These are phyloP conservation scores for Dactylellina haptotyla DNA, from an alignment of 2,329 filamentous ascomycete genomes.

Conservation along the genomic window DNA sequence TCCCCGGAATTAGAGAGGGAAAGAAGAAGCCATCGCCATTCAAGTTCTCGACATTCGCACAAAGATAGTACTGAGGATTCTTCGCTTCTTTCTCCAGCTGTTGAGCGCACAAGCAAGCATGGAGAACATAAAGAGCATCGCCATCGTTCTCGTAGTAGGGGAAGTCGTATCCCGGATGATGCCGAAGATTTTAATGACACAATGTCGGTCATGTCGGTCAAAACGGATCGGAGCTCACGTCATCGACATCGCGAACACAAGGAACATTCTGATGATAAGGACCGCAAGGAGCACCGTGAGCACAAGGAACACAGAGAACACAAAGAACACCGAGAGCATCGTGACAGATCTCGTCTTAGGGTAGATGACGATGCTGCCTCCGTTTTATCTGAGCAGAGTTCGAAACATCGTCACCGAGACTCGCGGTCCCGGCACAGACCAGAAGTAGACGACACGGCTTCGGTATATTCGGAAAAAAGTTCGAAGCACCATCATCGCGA, in stretches of 20 bases:
- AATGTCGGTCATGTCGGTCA: conserved; percentile 34
- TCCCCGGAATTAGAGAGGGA: conserved; percentile 22
- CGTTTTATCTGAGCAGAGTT: conserved; percentile 34
- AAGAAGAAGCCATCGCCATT: conserved; percentile 26
- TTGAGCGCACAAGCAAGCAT: conserved; percentile 35
- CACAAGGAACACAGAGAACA: conserved; percentile 21
- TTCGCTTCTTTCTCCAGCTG: conserved; percentile 32
- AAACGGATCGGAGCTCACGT: conserved; percentile 42
- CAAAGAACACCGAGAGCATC: conserved; percentile 10
- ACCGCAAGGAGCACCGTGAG: conserved; percentile 13
- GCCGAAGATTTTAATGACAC: conserved; percentile 41
- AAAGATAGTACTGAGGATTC: conserved; percentile 14
- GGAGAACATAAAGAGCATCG: conserved; percentile 44
- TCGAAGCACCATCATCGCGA: conserved; percentile 9
- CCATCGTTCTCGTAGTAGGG: conserved; percentile 47
- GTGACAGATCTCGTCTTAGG: conserved; percentile 16
- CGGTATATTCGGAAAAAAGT: not conserved
- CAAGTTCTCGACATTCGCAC: conserved; percentile 45
- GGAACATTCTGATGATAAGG: conserved; percentile 31
- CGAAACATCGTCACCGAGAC: conserved; percentile 39
- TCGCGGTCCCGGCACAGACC: conserved; percentile 6
- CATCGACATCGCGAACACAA: conserved; percentile 43
- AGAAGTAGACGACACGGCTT: not conserved
- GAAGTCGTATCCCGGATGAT: conserved; percentile 33
- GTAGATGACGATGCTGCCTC: conserved; percentile 34